Percentiles rank a stretch among this genome's conserved stretches.
Conservation (phyloP, 345 rosid genomes). For the Eucalyptus cloeziana region DNA sequence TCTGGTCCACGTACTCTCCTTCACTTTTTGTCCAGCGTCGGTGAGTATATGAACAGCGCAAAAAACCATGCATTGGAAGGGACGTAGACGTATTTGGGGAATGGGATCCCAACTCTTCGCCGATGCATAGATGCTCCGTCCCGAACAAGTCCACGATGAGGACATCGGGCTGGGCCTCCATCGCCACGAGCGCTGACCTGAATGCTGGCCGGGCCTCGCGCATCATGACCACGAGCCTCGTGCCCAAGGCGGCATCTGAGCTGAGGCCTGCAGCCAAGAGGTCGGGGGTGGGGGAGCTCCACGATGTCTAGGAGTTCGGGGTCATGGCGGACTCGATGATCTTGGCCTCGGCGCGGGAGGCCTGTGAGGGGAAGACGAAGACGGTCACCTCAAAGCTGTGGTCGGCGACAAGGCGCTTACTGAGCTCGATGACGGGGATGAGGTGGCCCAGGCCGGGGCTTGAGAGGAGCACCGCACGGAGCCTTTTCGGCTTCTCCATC, state of each 20-base stretch:
- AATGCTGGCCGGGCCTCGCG: not conserved
- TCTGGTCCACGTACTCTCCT: conserved; percentile 14
- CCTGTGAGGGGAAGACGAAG: conserved; percentile 6
- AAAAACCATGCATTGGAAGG: conserved; percentile 42
- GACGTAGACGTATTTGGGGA: conserved; percentile 15
- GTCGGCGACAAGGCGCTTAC: conserved; percentile 18
- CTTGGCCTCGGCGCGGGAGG: conserved; percentile 10
- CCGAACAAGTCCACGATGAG: conserved; percentile 43
- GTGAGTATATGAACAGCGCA: conserved; percentile 5
- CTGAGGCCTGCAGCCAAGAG: conserved; percentile 19
- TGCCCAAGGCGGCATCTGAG: conserved; percentile 22
- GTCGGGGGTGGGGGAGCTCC: conserved; percentile 16
- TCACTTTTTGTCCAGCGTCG: not conserved
- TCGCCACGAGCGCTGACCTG: conserved; percentile 8
- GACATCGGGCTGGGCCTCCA: conserved; percentile 21
- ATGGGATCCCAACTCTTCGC: conserved; percentile 20
- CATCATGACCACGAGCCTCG: conserved; percentile 10
- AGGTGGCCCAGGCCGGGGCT: conserved; percentile 58
- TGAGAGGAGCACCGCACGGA: conserved; percentile 27
- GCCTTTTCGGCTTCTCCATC: not conserved
- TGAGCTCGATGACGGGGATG: conserved; percentile 47
- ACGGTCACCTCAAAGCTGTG: conserved; percentile 24
- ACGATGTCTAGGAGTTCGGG: conserved; percentile 3
- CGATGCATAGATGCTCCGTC: conserved; percentile 13
- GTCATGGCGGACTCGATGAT: conserved; percentile 3